These are phyloP conservation scores for Brassica juncea DNA, from an alignment of 345 rosid species.

Conservation along the genomic window DNA sequence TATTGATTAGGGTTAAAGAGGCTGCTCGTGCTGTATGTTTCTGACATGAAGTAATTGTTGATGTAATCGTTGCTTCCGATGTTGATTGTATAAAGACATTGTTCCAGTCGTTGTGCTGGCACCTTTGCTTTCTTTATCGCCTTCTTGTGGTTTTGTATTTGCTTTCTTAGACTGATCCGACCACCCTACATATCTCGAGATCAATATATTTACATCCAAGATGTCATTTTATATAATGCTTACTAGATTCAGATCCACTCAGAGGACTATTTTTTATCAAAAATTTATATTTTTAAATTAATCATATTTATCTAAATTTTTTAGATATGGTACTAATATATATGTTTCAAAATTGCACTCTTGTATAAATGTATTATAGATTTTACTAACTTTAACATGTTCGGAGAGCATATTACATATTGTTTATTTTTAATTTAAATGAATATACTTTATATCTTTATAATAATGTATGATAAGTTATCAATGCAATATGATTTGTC, in stretches of 20 bases:
- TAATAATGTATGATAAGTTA: too few relatives aligned
- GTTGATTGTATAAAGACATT: constrained; percentile 49
- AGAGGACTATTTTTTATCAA: too few relatives aligned
- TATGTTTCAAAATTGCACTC: too few relatives aligned
- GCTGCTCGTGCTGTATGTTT: constrained; percentile 13
- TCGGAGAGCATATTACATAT: too few relatives aligned
- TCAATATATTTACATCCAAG: neutral
- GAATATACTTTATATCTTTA: too few relatives aligned
- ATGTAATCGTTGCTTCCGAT: constrained; percentile 55
- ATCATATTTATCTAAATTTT: too few relatives aligned
- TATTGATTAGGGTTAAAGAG: constrained; percentile 20
- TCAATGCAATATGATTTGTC: too few relatives aligned
- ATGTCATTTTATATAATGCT: neutral
- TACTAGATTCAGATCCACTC: neutral
- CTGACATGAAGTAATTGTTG: constrained; percentile 52
- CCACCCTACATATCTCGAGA: constrained; percentile 44
- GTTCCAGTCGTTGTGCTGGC: constrained; percentile 30
- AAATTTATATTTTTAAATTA: too few relatives aligned
- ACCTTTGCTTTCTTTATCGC: constrained; percentile 37
- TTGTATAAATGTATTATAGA: too few relatives aligned
- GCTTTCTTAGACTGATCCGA: constrained; percentile 40
- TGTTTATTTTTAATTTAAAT: too few relatives aligned
- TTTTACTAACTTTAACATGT: too few relatives aligned
- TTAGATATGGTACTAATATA: too few relatives aligned
- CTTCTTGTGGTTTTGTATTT: constrained; percentile 44